Percentiles rank a stretch among this genome's conserved stretches.
Conservation (phyloP, 2,329 filamentous ascomycete genomes). For the Stachybotrys elegans region DNA sequence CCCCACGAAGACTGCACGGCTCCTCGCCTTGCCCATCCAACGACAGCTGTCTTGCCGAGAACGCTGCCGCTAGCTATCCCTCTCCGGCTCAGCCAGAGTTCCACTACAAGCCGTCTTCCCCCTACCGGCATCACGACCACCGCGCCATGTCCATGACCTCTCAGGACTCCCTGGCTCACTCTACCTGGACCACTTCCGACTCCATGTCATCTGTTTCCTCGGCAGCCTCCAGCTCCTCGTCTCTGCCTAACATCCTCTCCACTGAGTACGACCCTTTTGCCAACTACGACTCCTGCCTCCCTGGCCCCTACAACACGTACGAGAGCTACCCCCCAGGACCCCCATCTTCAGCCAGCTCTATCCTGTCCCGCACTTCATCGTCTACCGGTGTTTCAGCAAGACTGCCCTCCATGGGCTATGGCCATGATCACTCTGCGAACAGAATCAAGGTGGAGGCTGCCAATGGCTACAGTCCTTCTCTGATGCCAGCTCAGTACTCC, state of each 20-base stretch:
- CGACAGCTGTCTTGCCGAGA: conserved; percentile 20
- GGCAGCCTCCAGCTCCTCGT: conserved; percentile 29
- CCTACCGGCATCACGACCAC: too few relatives aligned
- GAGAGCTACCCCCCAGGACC: conserved; percentile 39
- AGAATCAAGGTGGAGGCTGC: neutral
- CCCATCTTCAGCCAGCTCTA: conserved; percentile 21
- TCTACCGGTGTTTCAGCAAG: conserved; percentile 12
- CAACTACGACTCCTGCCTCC: conserved; percentile 37
- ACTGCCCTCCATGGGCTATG: conserved; percentile 1
- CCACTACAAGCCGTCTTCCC: conserved; percentile 39
- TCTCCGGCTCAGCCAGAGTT: conserved; percentile 39
- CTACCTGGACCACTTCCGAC: conserved; percentile 37
- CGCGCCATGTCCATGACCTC: conserved; percentile 28
- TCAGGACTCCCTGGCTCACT: conserved; percentile 34
- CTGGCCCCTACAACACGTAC: conserved; percentile 35
- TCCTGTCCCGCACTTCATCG: conserved; percentile 15
- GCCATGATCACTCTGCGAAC: neutral
- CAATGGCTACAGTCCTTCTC: neutral
- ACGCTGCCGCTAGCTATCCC: conserved; percentile 37
- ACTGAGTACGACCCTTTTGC: conserved; percentile 48
- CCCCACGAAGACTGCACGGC: conserved; percentile 16
- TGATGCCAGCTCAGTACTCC: neutral
- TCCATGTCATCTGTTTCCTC: conserved; percentile 30
- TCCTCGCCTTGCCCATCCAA: conserved; percentile 26
- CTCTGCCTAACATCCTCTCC: conserved; percentile 40